Conservation (phyloP, 2,329 filamentous ascomycete genomes). For the Fusarium caatingaense region DNA sequence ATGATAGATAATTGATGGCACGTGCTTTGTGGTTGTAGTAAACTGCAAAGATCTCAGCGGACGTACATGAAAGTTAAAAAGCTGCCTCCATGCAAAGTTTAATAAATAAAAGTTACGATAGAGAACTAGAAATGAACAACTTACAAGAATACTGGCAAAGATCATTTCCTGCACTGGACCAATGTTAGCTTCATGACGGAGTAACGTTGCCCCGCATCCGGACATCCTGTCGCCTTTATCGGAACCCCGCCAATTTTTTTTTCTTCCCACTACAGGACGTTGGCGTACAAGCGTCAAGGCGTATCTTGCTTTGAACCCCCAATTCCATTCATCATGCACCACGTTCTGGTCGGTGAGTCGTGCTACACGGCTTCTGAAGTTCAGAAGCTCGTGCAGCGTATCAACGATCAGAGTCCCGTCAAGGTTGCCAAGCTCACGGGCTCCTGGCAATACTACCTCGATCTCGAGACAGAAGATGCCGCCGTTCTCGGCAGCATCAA, state of each 20-base stretch:
- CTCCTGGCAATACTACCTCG: slow-evolving; percentile 74
- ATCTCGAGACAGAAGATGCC: slow-evolving; percentile 59
- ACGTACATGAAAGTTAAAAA: neutral
- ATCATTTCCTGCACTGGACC: neutral
- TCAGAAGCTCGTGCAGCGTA: slow-evolving; percentile 58
- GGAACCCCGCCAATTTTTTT: slow-evolving; percentile 43
- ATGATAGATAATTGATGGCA: neutral
- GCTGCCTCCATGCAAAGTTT: neutral
- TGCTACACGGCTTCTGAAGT: slow-evolving; percentile 63
- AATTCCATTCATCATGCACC: slow-evolving; percentile 49
- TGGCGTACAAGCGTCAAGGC: slow-evolving; percentile 41
- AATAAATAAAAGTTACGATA: neutral
- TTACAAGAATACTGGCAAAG: neutral
- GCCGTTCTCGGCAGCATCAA: slow-evolving; percentile 57
- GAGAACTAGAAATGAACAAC: neutral
- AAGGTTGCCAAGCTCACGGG: slow-evolving; percentile 63
- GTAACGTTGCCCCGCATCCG: slow-evolving; percentile 37
- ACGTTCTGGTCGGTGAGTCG: slow-evolving; percentile 55
- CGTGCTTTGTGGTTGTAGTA: neutral
- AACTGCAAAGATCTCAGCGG: neutral
- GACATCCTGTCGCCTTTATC: slow-evolving; percentile 27
- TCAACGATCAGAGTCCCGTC: slow-evolving; percentile 56
- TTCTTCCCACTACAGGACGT: slow-evolving; percentile 33
- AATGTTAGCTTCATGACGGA: slow-evolving; percentile 15
- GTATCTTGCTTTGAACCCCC: slow-evolving; percentile 44